These are phyloP conservation scores for Trypanosoma lewisi DNA, from an alignment of 208 protist genomes.

Conservation along the genomic window DNA sequence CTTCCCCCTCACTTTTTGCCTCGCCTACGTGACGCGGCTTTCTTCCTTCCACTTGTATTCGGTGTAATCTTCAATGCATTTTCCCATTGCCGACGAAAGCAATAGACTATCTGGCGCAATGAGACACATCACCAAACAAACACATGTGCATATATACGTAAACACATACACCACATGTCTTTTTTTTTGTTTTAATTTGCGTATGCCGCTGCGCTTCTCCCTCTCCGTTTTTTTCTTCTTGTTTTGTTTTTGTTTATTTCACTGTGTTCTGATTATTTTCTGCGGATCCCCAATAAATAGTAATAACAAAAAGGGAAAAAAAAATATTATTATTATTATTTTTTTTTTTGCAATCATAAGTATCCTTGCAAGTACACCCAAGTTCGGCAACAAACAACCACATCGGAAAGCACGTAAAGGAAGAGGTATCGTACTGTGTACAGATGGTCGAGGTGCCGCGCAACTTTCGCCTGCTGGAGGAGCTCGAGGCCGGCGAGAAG, in stretches of 20 bases:
- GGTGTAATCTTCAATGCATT: not conserved
- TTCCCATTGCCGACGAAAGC: too few species aligned
- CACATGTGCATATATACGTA: not conserved
- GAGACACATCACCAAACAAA: not conserved
- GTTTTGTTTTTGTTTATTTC: not conserved
- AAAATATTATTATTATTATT: not conserved
- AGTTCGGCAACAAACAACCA: too few species aligned
- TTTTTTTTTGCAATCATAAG: not conserved
- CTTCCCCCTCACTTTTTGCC: not conserved
- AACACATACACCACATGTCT: too few species aligned
- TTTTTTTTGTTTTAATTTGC: not conserved
- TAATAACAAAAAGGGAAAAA: too few species aligned
- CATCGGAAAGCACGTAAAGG: constrained; percentile 3
- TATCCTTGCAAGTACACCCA: too few species aligned
- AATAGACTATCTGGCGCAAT: too few species aligned
- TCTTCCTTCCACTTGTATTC: not conserved
- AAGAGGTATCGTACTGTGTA: not conserved
- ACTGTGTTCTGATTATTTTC: too few species aligned
- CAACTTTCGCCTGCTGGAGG: constrained; percentile 89
- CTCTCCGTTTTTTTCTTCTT: not conserved
- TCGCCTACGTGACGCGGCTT: not conserved
- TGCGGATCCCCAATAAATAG: too few species aligned
- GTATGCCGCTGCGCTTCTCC: not conserved
- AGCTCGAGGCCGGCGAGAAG: constrained; percentile 92
- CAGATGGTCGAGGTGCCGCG: constrained; percentile 91